Evolutionary conservation across 768 basidiomycete species (phyloP).

Genomic region (Kwoniella sp.): DNA sequence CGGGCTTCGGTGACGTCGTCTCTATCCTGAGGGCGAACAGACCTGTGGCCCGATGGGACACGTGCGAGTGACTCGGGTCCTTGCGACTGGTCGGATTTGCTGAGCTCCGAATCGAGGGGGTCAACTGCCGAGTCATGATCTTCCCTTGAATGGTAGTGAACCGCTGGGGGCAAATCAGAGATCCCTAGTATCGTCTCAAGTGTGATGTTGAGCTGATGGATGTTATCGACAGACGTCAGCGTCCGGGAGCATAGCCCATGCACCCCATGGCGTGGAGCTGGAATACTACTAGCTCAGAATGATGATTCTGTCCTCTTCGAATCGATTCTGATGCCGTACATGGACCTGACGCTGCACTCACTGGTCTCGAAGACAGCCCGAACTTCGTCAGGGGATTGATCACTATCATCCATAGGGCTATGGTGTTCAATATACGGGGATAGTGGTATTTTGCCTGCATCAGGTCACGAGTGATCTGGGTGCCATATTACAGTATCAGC

Average conservation of each 20-base stretch:
- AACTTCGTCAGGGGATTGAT: slow-evolving; percentile 67
- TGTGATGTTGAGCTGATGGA: slow-evolving; percentile 72
- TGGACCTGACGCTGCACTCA: no score
- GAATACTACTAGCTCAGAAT: no score
- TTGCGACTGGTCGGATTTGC: slow-evolving; percentile 6
- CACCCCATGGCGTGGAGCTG: no score
- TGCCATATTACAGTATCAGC: slow-evolving; percentile 3
- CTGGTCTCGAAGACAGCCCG: slow-evolving; percentile 77
- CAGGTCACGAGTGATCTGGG: slow-evolving; percentile 78
- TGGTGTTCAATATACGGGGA: slow-evolving; percentile 67
- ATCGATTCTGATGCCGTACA: no score
- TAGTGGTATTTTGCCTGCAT: slow-evolving; percentile 65
- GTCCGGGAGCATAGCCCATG: no score
- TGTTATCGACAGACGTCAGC: slow-evolving; percentile 9
- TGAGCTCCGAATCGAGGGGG: slow-evolving; percentile 8
- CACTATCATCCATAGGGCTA: slow-evolving; percentile 81
- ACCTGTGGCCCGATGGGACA: background rate
- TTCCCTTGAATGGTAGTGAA: background rate
- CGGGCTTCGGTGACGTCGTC: background rate
- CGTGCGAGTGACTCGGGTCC: background rate
- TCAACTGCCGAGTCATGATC: background rate
- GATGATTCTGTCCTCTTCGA: no score
- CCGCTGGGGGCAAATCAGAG: slow-evolving; percentile 1
- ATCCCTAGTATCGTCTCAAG: slow-evolving; percentile 76
- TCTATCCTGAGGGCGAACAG: no score